Conservation (phyloP, 345 rosid species). For the Heritiera littoralis region DNA sequence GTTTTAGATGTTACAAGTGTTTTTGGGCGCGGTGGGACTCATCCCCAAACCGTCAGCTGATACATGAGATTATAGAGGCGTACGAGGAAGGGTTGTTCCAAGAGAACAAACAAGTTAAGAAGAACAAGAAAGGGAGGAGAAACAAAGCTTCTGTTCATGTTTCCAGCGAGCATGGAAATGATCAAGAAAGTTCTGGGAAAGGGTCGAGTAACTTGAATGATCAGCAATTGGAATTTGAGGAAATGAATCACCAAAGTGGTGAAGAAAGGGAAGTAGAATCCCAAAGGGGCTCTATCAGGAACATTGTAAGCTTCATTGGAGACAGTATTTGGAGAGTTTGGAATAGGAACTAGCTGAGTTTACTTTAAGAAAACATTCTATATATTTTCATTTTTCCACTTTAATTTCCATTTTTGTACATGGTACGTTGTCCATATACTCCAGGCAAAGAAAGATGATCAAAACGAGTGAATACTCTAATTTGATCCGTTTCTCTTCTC, state of each 20-base stretch:
- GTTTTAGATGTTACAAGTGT: slow-evolving; percentile 71
- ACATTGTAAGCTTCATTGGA: slow-evolving; percentile 36
- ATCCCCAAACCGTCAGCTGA: slow-evolving; percentile 72
- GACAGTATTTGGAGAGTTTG: slow-evolving; percentile 36
- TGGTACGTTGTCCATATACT: slow-evolving; percentile 57
- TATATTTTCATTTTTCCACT: background rate
- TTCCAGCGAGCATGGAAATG: background rate
- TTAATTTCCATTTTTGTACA: background rate
- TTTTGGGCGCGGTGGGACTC: slow-evolving; percentile 82
- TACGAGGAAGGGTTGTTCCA: slow-evolving; percentile 50
- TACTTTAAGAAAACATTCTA: background rate
- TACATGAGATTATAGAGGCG: slow-evolving; percentile 76
- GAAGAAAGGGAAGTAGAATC: slow-evolving; percentile 21
- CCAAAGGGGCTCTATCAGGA: slow-evolving; percentile 38
- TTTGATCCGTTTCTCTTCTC: background rate
- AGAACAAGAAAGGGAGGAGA: slow-evolving; percentile 35
- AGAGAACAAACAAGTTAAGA: slow-evolving; percentile 34
- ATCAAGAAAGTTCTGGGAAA: background rate
- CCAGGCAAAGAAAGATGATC: background rate
- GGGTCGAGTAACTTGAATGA: background rate
- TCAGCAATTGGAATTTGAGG: slow-evolving; percentile 1
- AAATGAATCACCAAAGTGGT: background rate
- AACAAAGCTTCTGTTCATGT: slow-evolving; percentile 5
- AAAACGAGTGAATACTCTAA: background rate
- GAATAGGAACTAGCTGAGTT: background rate